A percentile compares a stretch with the other conserved stretches of the same genome.
phyloP scores from a whole-genome alignment of 805 yeast species.

The Wickerhamiella sergipiensis region DNA sequence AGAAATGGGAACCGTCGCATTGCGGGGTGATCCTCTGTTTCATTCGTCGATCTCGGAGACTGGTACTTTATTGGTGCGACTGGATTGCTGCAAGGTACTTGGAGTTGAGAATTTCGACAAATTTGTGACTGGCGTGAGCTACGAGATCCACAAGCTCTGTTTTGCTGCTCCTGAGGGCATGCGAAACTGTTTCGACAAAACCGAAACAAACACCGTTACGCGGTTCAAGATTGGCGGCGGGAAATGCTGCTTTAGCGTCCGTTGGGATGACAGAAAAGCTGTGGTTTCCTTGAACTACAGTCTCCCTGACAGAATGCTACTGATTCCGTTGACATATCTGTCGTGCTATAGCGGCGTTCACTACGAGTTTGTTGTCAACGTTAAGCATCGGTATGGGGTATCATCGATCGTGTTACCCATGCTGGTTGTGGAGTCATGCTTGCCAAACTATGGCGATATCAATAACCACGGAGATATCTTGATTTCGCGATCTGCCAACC shows the following conservation, averaged over 20 bases:
- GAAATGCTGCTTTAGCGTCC: background rate
- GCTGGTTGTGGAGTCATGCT: background rate
- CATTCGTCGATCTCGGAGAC: background rate
- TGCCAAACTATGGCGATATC: background rate
- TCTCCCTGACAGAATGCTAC: background rate
- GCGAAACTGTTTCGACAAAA: background rate
- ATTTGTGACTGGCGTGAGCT: background rate
- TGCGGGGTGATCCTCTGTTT: background rate
- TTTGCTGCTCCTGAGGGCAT: background rate
- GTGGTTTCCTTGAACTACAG: background rate
- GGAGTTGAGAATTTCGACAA: background rate
- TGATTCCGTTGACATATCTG: background rate
- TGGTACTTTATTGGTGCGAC: background rate
- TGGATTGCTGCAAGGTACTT: background rate
- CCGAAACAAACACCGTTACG: background rate
- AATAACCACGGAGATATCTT: background rate
- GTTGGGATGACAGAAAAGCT: background rate
- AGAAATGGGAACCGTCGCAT: background rate
- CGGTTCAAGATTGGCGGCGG: background rate
- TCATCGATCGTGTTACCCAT: background rate
- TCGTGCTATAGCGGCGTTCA: background rate
- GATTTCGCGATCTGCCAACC: background rate
- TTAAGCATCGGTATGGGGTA: background rate
- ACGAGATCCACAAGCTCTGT: background rate
- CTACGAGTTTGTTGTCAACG: background rate